Evolutionary conservation across 176 grass and related monocot genomes (phyloP), one percentile per base, ranked within the genome.

Genomic region (Elymus sibiricus): DNA sequence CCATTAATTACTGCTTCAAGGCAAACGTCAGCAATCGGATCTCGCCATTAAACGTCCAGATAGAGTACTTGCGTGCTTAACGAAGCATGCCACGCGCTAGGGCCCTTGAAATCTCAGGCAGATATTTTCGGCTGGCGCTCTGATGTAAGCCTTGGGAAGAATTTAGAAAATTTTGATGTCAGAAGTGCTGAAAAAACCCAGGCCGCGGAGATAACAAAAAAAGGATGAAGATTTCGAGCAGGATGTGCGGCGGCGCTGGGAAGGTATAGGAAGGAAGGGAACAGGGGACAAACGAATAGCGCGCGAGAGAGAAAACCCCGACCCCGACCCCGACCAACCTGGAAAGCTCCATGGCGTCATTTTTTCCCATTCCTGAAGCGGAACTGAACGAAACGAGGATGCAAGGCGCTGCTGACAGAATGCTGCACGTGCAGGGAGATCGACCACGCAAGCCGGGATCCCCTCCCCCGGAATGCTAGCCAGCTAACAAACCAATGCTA

Each of bases 131-230:
- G 0, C 16, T 0, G 49, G 49, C 6, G 1, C 49, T 53, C 6
- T 53, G 49, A 53, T 53, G 49, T 19, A 7, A 53, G 49, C 49
- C 16, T 53, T 2, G 49, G 49, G 49, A 53, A 53, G 49, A 0
- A 53, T 53, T 53, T 2, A 19, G 16, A 19, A 6, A 53, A 53
- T 2, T 19, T 53, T 0, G 16, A 53, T 53, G 49, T 53, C 47
- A 15, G 1, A 17, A 53, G 0, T 53, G 16, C 49, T 53, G 49
- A 58, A 58, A 58, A 58, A 58, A 21, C 55, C 19, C 55, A 22
- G 0, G 55, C 21, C 55, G 8, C 0, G 7, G 55, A 9, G 55
- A 58, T 8, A 22, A 2, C 7, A 2, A 0, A 22, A 1, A 22
- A 58, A 58, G 19, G 55, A 58, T 58, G 17, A 9, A 4, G 21